phyloP scores from a whole-genome alignment of 2,329 filamentous ascomycete genomes.

The Neocatenulostroma microsporum region DNA sequence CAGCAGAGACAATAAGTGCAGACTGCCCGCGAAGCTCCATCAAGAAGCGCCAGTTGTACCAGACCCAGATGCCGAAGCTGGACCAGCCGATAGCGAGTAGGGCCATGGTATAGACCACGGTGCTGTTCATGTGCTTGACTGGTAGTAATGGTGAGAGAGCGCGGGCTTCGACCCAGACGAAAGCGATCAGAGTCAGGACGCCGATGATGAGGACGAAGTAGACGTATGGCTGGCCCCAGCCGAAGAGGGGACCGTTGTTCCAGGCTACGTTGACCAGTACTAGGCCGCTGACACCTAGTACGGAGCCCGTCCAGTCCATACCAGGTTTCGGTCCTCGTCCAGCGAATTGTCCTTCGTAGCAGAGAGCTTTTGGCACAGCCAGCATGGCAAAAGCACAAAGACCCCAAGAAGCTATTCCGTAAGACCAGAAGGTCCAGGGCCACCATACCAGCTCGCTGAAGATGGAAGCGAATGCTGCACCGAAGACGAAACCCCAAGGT shows the following conservation, averaged over 20 bases:
- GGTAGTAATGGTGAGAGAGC: conserved; percentile 20
- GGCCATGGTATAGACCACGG: conserved; percentile 22
- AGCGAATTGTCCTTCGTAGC: conserved; percentile 14
- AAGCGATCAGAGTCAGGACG: conserved; percentile 21
- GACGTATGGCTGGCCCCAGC: conserved; percentile 24
- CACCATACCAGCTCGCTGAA: conserved; percentile 29
- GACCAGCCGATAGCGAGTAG: neutral
- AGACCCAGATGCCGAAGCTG: conserved; percentile 17
- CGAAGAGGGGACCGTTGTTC: conserved; percentile 28
- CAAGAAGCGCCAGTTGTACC: conserved; percentile 40
- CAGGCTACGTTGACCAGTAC: conserved; percentile 28
- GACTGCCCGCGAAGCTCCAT: conserved; percentile 34
- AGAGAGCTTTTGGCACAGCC: conserved; percentile 20
- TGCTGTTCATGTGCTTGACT: conserved; percentile 18
- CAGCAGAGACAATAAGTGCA: conserved; percentile 39
- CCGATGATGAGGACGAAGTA: conserved; percentile 26
- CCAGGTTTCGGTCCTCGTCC: conserved; percentile 3
- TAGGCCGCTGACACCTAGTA: conserved; percentile 24
- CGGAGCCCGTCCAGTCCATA: conserved; percentile 23
- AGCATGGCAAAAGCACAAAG: conserved; percentile 19
- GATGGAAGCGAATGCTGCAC: conserved; percentile 27
- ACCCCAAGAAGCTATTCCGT: conserved; percentile 21
- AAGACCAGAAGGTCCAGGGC: conserved; percentile 29
- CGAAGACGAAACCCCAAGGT: conserved; percentile 30
- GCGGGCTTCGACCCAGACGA: conserved; percentile 25